Evolutionary conservation across 2,329 filamentous ascomycete genomes (phyloP).

Genomic region (Oidium heveae): DNA sequence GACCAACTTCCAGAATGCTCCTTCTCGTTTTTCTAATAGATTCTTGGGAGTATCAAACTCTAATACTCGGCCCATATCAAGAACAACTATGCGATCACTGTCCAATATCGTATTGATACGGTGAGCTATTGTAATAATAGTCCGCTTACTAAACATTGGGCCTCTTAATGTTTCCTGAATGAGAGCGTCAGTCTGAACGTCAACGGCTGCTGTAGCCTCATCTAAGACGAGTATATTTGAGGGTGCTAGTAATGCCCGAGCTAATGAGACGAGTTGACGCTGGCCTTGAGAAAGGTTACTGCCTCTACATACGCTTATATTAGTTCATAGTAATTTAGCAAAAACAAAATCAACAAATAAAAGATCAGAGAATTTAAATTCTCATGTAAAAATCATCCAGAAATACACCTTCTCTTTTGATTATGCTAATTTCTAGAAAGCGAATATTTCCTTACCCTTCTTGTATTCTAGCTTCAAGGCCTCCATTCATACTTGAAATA

Average conservation of each 20-base stretch:
- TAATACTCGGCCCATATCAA: slow-evolving; percentile 70
- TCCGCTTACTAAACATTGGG: slow-evolving; percentile 59
- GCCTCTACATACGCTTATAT: slow-evolving; percentile 23
- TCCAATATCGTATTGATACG: slow-evolving; percentile 92
- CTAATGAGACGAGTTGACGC: slow-evolving; percentile 77
- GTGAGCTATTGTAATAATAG: slow-evolving; percentile 95
- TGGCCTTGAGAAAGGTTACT: slow-evolving; percentile 92
- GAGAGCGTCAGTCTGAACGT: slow-evolving; percentile 42
- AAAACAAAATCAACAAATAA: no score
- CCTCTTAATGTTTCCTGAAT: slow-evolving; percentile 37
- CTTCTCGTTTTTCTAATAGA: slow-evolving; percentile 42
- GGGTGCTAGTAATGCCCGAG: slow-evolving; percentile 77
- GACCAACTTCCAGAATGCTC: slow-evolving; percentile 72
- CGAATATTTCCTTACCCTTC: slow-evolving; percentile 48
- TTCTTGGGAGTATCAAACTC: slow-evolving; percentile 77
- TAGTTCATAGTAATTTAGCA: neutral
- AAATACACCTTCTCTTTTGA: no score
- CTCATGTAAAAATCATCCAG: no score
- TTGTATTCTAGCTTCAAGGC: slow-evolving; percentile 69
- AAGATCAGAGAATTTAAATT: no score
- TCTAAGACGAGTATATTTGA: slow-evolving; percentile 94
- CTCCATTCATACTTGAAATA: slow-evolving; percentile 62
- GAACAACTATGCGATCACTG: slow-evolving; percentile 71
- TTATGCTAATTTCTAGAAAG: neutral
- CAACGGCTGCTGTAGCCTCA: slow-evolving; percentile 67